Percentiles rank a stretch among this genome's conserved stretches.
These are phyloP conservation scores for Lyophyllum decastes DNA, from an alignment of 768 basidiomycete genomes.

Conservation along the genomic window DNA sequence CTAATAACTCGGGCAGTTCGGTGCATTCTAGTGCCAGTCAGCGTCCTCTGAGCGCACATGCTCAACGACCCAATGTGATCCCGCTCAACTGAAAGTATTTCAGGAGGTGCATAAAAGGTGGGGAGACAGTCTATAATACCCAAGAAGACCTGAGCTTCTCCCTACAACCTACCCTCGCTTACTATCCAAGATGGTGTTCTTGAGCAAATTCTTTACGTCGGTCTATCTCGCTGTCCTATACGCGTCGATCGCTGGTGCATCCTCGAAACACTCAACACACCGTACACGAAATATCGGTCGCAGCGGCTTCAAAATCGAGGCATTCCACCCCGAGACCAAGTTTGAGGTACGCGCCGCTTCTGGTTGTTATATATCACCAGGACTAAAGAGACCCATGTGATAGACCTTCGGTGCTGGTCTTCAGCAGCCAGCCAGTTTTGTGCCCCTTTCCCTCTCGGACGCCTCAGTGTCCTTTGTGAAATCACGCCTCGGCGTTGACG, in stretches of 20 bases:
- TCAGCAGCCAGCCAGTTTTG: slow-evolving; percentile 18
- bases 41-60: neutral
- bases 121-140: neutral
- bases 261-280: slow-evolving; percentile 23
- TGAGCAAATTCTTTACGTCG: slow-evolving; percentile 30
- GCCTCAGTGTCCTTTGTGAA: slow-evolving; percentile 23
- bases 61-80: neutral
- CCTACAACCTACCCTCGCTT: neutral
- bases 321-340: slow-evolving; percentile 6
- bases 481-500: slow-evolving; percentile 22
- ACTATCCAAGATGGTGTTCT: slow-evolving; percentile 21
- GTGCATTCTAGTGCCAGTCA: neutral
- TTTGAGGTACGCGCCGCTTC: neutral
- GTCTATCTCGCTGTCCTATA: slow-evolving; percentile 28
- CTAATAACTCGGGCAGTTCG: neutral
- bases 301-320: slow-evolving; percentile 25
- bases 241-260: slow-evolving; percentile 15
- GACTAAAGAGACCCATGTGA: neutral
- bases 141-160: slow-evolving; percentile 1
- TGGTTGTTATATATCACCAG: neutral
- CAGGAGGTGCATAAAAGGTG: neutral
- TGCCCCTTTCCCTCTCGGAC: slow-evolving; percentile 15
- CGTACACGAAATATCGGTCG: slow-evolving; percentile 24
- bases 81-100: neutral
- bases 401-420: slow-evolving; percentile 31